phyloP scores from a whole-genome alignment of 768 basidiomycete genomes.

The Tricholoma matsutake region DNA sequence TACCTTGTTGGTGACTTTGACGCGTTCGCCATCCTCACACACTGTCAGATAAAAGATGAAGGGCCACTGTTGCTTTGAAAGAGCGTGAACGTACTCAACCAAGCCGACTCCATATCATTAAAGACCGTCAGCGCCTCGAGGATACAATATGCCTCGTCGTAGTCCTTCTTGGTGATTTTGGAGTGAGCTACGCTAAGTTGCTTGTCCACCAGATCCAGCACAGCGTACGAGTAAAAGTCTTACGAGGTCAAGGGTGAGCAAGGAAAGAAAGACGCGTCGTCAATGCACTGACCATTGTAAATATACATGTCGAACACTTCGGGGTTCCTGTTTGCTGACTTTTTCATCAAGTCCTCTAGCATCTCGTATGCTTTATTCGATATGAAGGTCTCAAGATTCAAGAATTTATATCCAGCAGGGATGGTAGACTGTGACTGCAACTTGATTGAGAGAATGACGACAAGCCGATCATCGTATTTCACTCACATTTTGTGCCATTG shows the following conservation, averaged over 20 bases:
- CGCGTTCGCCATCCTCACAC: slow-evolving; percentile 32
- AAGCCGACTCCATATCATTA: slow-evolving; percentile 26
- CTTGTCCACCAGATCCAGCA: slow-evolving; percentile 35
- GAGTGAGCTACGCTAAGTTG: slow-evolving; percentile 26
- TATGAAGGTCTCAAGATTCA: slow-evolving; percentile 26
- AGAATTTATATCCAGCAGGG: slow-evolving; percentile 31
- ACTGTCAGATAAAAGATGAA: slow-evolving; percentile 16
- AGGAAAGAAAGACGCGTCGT: not conserved
- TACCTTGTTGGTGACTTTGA: slow-evolving; percentile 27
- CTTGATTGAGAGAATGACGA: slow-evolving; percentile 3
- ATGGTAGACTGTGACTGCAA: slow-evolving; percentile 13
- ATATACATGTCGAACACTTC: slow-evolving; percentile 33
- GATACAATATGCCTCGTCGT: slow-evolving; percentile 29
- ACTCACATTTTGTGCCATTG: slow-evolving; percentile 11
- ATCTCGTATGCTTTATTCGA: slow-evolving; percentile 27
- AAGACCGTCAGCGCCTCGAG: slow-evolving; percentile 34
- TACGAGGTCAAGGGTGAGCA: not conserved
- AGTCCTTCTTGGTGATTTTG: slow-evolving; percentile 30
- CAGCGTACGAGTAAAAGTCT: slow-evolving; percentile 33
- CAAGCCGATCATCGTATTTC: slow-evolving; percentile 10
- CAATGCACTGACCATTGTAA: slow-evolving; percentile 28
- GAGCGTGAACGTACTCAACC: slow-evolving; percentile 26
- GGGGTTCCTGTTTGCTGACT: slow-evolving; percentile 30
- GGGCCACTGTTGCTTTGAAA: not conserved
- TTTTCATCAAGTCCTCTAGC: slow-evolving; percentile 24